Conservation (phyloP, 257 asterid species). For the Ballota nigra region DNA sequence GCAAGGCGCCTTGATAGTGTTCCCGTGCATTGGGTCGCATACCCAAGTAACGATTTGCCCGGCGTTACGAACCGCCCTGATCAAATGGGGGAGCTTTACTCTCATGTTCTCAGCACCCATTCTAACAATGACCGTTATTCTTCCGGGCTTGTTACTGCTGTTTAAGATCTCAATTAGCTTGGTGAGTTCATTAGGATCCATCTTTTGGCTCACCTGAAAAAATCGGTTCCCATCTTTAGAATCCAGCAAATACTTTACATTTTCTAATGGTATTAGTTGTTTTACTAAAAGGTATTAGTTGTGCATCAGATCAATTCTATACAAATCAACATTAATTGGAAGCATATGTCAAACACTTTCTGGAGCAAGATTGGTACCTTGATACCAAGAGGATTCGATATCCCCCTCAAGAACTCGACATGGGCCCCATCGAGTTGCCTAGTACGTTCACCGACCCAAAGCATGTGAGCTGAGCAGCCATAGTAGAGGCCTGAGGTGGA, state of each 20-base stretch:
- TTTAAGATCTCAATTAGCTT: constrained; percentile 71
- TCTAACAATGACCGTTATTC: constrained; percentile 72
- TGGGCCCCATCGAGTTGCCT: constrained; percentile 83
- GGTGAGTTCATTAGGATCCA: constrained; percentile 81
- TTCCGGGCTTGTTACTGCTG: constrained; percentile 69
- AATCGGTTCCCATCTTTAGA: not conserved
- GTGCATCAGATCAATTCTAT: not conserved
- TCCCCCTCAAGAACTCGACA: constrained; percentile 78
- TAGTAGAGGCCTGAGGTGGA: constrained; percentile 77
- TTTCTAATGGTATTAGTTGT: no score
- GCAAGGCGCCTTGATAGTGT: constrained; percentile 86
- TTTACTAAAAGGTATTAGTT: no score
- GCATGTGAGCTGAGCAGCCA: constrained; percentile 92
- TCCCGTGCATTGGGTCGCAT: constrained; percentile 89
- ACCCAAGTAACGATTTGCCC: constrained; percentile 89
- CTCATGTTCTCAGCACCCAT: constrained; percentile 96
- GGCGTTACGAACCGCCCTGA: constrained; percentile 79
- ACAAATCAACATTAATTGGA: not conserved
- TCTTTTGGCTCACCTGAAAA: constrained; percentile 85
- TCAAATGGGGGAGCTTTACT: constrained; percentile 75
- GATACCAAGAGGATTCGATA: constrained; percentile 77
- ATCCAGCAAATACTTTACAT: not conserved
- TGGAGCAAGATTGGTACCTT: constrained; percentile 46
- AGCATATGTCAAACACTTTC: not conserved
- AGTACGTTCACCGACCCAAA: constrained; percentile 86